A percentile compares a stretch with the other conserved stretches of the same genome.
These are phyloP conservation scores for Microdochium paspali DNA, from an alignment of 2,329 filamentous ascomycete genomes.

Conservation along the genomic window DNA sequence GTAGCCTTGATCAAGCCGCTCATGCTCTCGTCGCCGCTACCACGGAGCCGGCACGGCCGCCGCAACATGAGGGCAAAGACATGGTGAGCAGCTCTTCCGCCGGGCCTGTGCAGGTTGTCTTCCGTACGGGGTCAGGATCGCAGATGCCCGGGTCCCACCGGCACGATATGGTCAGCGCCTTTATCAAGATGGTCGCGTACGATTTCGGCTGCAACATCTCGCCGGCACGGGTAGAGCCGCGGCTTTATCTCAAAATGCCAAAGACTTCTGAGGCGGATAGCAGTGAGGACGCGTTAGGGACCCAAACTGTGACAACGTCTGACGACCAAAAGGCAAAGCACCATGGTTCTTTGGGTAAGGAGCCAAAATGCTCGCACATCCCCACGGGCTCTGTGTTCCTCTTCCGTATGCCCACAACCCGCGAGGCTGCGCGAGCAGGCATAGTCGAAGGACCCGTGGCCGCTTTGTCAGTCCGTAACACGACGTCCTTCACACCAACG, in stretches of 20 bases:
- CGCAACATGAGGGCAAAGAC: slow-evolving; percentile 4
- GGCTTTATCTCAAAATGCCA: slow-evolving; percentile 38
- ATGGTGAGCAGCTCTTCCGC: slow-evolving; percentile 5
- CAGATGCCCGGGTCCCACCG: slow-evolving; percentile 50
- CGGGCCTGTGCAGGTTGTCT: slow-evolving; percentile 15
- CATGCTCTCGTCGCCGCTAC: slow-evolving; percentile 6
- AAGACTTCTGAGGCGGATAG: slow-evolving; percentile 7
- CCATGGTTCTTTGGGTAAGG: slow-evolving; percentile 4
- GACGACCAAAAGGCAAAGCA: slow-evolving; percentile 1
- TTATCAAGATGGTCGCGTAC: slow-evolving; percentile 55
- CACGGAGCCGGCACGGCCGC: slow-evolving; percentile 7
- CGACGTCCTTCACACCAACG: slow-evolving; percentile 34
- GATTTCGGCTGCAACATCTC: slow-evolving; percentile 56
- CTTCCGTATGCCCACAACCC: slow-evolving; percentile 49
- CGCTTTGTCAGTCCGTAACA: slow-evolving; percentile 47
- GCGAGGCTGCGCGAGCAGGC: slow-evolving; percentile 48
- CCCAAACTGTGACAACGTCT: not conserved
- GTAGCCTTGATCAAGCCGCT: slow-evolving; percentile 9
- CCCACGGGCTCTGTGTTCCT: slow-evolving; percentile 50
- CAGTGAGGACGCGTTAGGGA: not conserved
- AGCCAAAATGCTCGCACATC: slow-evolving; percentile 40
- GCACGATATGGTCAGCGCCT: slow-evolving; percentile 46
- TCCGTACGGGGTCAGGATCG: slow-evolving; percentile 39
- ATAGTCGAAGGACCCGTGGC: slow-evolving; percentile 53
- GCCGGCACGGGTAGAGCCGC: slow-evolving; percentile 46